Conservation (phyloP, 1,284 basidiomycete genomes). For the Ustilago sp. region DNA sequence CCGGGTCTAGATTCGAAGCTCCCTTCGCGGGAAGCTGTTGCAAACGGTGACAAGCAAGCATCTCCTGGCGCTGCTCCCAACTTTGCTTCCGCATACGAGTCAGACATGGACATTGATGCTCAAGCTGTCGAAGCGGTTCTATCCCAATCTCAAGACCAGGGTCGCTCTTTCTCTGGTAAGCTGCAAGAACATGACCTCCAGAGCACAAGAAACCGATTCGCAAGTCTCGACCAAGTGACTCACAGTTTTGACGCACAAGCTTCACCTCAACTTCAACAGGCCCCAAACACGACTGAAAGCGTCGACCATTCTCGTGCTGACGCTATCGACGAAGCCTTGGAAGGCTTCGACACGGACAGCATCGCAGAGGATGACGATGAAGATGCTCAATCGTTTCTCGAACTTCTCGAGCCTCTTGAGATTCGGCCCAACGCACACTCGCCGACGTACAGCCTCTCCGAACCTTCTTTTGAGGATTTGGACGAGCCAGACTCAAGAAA, state of each 20-base stretch:
- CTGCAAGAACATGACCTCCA: conserved; percentile 14
- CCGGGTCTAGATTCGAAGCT: background rate
- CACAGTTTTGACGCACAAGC: background rate
- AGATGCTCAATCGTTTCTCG: conserved; percentile 32
- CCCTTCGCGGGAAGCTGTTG: background rate
- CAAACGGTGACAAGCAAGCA: background rate
- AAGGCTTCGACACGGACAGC: conserved; percentile 9
- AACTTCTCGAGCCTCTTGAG: conserved; percentile 28
- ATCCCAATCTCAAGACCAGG: background rate
- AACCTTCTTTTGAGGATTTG: conserved; percentile 16
- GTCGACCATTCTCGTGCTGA: background rate
- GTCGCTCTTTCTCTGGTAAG: conserved; percentile 6
- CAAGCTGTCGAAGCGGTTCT: background rate
- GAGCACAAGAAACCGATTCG: background rate
- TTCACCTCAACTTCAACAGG: conserved; percentile 2
- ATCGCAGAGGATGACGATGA: conserved; percentile 27
- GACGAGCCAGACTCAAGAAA: background rate
- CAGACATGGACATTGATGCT: conserved; percentile 29
- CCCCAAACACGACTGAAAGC: background rate
- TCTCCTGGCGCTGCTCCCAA: background rate
- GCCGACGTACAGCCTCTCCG: conserved; percentile 4
- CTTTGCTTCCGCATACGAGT: background rate
- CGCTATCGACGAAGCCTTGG: background rate
- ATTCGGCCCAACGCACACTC: background rate
- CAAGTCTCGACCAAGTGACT: background rate